Evolutionary conservation across 768 basidiomycete species (phyloP), one percentile per base, ranked within the genome.

Genomic region (Lentinula sp.): DNA sequence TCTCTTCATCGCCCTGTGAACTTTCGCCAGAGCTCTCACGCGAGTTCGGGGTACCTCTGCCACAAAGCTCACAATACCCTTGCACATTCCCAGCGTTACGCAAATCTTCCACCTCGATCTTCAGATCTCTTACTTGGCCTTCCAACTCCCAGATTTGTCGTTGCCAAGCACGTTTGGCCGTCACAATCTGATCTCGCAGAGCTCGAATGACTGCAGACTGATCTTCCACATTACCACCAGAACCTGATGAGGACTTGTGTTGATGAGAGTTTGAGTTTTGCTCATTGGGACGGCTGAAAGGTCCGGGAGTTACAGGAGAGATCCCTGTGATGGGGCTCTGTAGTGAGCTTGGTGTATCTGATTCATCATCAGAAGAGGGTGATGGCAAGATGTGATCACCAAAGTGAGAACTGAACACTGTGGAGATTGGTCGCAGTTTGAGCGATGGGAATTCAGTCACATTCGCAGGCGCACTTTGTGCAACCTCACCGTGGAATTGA

Each of bases 61-160:
- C 87, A 67, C 91, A 91, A 42, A 73, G 68, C 3, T 80, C 75
- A 69, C 90, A 93, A 60, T 81, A 82, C 9, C 68, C 68, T 23
- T 67, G 69, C 50, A 73, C 70, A 6, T 65, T 69, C 12, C 64
- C 63, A 15, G 65, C 69, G 32, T 71, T 72, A 51, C 79, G 83
- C 45, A 86, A 72, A 28, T 78, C 81, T 37, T 87, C 85, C 37
- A 93, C 69, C 69, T 92, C 88, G 18, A 81, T 77, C 64, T 88
- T 86, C 61, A 93, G 74, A 68, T 87, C 86, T 52, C 82, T 81
- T 49, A 93, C 81, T 68, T 89, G 87, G 12, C 82, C 81, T 67
- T 89, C 89, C 55, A 93, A 74, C 67, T 91, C 90, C 85, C 81
- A 85, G 55, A 91, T 80, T 61, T 88, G 85, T 61, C 77, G 81